Evolutionary conservation across 208 protist genomes (phyloP), one percentile per base, ranked within the genome.

Genomic region (Leishmania braziliensis): DNA sequence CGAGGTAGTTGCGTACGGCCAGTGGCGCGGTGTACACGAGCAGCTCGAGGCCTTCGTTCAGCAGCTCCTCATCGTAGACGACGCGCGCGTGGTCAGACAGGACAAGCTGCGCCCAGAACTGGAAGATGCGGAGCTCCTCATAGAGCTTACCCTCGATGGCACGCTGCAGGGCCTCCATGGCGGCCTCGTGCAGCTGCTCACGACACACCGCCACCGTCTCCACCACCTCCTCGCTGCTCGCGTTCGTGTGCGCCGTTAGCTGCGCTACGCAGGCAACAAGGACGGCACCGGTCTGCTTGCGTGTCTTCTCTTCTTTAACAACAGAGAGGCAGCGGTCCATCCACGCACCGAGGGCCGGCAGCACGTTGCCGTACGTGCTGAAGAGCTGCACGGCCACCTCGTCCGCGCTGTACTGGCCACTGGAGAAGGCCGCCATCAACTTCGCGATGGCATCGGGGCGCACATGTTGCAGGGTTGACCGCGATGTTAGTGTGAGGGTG

Each of bases 71-170:
- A 50, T 93, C 87, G 29, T 95, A 84, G 39, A 97, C 81, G 33
- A 82, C 66, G 29, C 92, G 88, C 12, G 68, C 81, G 48, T 74
- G 39, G 86, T 97, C 92, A 56, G 90, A 92, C 8, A 89, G 85
- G 62, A 95, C 86, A 75, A 95, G 85, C 69, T 91, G 84, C 12
- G 91, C 88, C 91, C 90, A 97, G 82, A 92, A 96, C 18, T 77
- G 66, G 68, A 95, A 97, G 62, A 97, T 78, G 68, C 66, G 63
- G 6, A 95, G 84, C 56, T 94, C 92, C 73, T 97, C 92, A 79
- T 97, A 84, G 50, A 95, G 75, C 71, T 95, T 90, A 56, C 83
- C 56, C 29, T 84, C 65, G 18, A 97, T 73, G n/a, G 87, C 88
- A 16, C 87, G 75, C 74, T 84, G 62, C 69, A 97, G 85, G 12